phyloP scores from a whole-genome alignment of 2,329 filamentous ascomycete genomes.

The Amauroascus verrucosus region DNA sequence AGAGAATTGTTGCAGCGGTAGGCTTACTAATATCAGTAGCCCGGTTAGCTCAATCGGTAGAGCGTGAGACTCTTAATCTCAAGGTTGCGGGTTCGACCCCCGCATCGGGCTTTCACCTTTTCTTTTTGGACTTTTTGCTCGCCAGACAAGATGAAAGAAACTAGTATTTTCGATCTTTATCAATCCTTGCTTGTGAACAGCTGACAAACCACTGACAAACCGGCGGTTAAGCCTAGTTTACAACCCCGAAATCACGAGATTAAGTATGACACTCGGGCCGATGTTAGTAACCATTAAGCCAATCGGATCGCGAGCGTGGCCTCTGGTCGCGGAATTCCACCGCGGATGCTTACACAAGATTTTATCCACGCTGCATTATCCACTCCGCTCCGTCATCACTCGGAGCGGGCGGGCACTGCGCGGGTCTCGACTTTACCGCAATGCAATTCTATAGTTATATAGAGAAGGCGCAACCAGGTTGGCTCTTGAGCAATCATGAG shows the following conservation, averaged over 20 bases:
- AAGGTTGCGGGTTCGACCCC: constrained; percentile 36
- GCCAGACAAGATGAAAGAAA: too few relatives aligned
- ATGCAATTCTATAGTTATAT: background rate
- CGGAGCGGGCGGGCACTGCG: background rate
- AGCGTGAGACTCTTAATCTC: constrained; percentile 57
- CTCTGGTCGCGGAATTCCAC: constrained; percentile 3
- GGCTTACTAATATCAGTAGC: background rate
- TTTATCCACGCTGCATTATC: background rate
- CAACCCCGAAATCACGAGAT: background rate
- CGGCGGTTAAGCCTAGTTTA: background rate
- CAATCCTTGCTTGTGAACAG: too few relatives aligned
- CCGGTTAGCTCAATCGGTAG: constrained; percentile 56
- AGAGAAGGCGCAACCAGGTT: background rate
- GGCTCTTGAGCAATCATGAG: too few relatives aligned
- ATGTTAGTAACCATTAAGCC: too few relatives aligned
- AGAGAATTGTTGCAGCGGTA: too few relatives aligned
- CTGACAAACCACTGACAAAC: too few relatives aligned
- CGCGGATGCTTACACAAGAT: constrained; percentile 3
- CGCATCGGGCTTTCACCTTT: constrained; percentile 34
- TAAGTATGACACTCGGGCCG: constrained; percentile 2
- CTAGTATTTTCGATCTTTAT: too few relatives aligned
- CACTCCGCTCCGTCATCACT: background rate
- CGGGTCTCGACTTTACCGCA: too few relatives aligned
- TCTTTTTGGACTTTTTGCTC: constrained; percentile 7
- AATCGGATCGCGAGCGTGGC: background rate